Evolutionary conservation across 176 grass and related monocot genomes (phyloP).

Genomic region (Raddia distichophylla): DNA sequence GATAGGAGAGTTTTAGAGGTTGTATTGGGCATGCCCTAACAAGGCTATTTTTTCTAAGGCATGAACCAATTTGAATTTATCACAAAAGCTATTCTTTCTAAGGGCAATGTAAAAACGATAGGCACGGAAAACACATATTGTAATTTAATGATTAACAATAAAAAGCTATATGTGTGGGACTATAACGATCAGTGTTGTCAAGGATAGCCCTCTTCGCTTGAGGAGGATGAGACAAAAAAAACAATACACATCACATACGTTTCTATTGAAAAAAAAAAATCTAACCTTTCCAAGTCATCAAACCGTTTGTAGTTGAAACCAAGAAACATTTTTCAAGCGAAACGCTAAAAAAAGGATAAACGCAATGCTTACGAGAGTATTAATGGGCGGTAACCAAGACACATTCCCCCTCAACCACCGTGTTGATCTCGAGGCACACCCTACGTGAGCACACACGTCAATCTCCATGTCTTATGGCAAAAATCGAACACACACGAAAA

Average conservation of each 20-base stretch:
- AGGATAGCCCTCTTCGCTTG: background rate
- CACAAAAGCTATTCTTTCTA: background rate
- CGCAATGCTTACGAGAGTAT: background rate
- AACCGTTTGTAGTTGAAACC: background rate
- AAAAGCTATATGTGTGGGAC: background rate
- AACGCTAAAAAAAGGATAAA: background rate
- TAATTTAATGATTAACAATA: slow-evolving; percentile 6
- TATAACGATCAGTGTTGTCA: background rate
- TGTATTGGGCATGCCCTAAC: too few species aligned
- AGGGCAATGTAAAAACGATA: background rate
- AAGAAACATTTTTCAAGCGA: background rate
- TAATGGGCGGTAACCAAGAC: background rate
- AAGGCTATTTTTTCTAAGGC: too few species aligned
- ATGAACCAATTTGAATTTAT: too few species aligned
- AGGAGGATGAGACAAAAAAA: too few species aligned
- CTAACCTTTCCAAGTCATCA: background rate
- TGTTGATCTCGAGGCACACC: background rate
- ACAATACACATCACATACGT: background rate
- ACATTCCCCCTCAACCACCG: background rate
- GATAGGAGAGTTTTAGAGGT: too few species aligned
- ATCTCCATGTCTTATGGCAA: too few species aligned
- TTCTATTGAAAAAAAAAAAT: background rate
- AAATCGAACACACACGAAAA: too few species aligned
- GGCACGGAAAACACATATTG: background rate
- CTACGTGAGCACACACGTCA: background rate